Evolutionary conservation across 2,329 filamentous ascomycete species (phyloP), one percentile per base, ranked within the genome.

Genomic region (Colletotrichum eleusines): DNA sequence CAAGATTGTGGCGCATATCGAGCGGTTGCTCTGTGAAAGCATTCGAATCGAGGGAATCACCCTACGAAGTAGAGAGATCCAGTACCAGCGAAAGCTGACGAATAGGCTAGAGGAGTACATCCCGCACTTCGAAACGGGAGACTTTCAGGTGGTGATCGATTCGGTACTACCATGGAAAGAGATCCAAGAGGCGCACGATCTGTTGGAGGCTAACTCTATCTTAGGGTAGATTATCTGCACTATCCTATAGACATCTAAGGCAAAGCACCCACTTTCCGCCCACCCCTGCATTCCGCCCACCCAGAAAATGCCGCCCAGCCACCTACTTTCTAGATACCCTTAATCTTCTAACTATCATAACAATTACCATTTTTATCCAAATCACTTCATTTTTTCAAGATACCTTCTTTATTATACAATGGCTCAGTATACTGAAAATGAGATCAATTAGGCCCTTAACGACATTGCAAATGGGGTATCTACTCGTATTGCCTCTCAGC

Each of bases 131-230:
- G 87, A 88, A 78, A 88, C 90, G 74, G 91, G 92, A 4, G 87
- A 86, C 61, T 91, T 97, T 76, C 93, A 93, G 84, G 85, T 96
- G 44, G 88, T 90, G 74, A 84, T 97, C 31, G 94, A 98, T 78
- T 94, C 91, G 78, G 92, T 97, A 1, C 88, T 97, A 74, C 86
- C 88, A 8, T 97, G 94, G 91, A 90, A 94, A 78, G 81, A 95
- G 76, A 88, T 95, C 65, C 82, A 88, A 61, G 87, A 92, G 75
- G 93, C 92, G 31, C 92, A 95, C 79, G 82, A 88, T 80, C 81
- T 92, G 80, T 86, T 95, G 84, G 92, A 94, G 81, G 87, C 85
- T 71, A 92, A 93, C 76, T 84, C 85, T 76, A 94, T 90, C 5
- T 91, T 88, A 81, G 93, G 93, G 63, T 91, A 92, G 80, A 90